A percentile compares a stretch with the other conserved stretches of the same genome.
Conservation (phyloP, 305 asterid genomes). For the Solanum aculeatissimum region DNA sequence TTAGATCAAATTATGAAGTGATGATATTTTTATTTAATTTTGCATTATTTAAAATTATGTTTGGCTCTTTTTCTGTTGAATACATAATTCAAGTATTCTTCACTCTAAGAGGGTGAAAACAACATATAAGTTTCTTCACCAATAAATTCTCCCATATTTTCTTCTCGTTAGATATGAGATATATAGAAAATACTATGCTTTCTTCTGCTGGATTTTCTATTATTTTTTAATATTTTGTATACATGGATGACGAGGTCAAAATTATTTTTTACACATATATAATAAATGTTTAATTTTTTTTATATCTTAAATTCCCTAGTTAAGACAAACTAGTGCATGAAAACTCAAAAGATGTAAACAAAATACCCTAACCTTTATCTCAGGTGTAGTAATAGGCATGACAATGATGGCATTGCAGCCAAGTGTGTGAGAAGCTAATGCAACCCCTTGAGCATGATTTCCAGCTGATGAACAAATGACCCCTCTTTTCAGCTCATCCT, state of each 20-base stretch:
- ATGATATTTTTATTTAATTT: too few species aligned
- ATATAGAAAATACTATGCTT: neutral
- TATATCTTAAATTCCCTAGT: too few species aligned
- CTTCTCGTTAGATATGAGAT: neutral
- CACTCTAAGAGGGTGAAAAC: neutral
- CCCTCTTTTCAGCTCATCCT: constrained; percentile 55
- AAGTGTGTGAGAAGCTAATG: constrained; percentile 62
- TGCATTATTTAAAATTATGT: too few species aligned
- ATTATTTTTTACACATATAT: too few species aligned
- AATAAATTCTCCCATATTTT: neutral
- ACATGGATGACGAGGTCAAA: too few species aligned
- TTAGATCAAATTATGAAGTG: too few species aligned
- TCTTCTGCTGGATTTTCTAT: neutral
- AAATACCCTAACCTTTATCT: constrained; percentile 46
- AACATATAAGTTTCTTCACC: neutral
- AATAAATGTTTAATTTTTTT: too few species aligned
- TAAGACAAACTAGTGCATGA: too few species aligned
- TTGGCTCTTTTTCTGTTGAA: too few species aligned
- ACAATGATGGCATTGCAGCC: constrained; percentile 74
- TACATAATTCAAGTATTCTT: too few species aligned
- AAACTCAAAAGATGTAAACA: too few species aligned
- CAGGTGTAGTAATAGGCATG: constrained; percentile 86
- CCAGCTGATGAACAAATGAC: constrained; percentile 94
- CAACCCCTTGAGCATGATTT: constrained; percentile 93
- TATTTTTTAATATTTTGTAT: neutral